Conservation (phyloP, 805 yeast species). For the Blastobotrys parvus region DNA sequence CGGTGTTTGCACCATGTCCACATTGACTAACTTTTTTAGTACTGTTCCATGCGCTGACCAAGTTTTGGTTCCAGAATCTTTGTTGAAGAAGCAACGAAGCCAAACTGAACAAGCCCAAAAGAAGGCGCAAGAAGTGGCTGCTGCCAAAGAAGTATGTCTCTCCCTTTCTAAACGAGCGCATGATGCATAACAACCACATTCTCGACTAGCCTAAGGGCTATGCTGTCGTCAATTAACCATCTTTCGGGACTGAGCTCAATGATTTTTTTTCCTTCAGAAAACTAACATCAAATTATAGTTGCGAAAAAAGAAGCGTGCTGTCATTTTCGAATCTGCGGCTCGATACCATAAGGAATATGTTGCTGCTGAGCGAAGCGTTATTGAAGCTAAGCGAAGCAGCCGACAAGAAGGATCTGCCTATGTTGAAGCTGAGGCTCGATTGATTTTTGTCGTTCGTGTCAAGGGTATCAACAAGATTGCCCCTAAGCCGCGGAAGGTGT, state of each 20-base stretch:
- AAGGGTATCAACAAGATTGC: conserved; percentile 95
- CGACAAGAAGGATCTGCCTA: conserved; percentile 90
- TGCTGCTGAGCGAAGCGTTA: conserved; percentile 80
- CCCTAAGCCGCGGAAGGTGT: conserved; percentile 76
- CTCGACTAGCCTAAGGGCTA: conserved; percentile 59
- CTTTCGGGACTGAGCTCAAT: conserved; percentile 70
- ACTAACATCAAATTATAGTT: conserved; percentile 2
- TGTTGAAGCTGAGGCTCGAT: conserved; percentile 87
- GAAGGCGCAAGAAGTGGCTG: conserved; percentile 22
- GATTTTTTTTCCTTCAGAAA: not conserved
- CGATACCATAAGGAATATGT: conserved; percentile 91
- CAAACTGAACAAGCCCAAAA: conserved; percentile 39
- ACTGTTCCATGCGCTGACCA: conserved; percentile 30
- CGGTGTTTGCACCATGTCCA: not conserved
- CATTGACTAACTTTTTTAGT: conserved; percentile 34
- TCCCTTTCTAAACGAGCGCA: not conserved
- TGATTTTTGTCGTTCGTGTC: conserved; percentile 94
- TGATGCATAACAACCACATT: conserved; percentile 43
- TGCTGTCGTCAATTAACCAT: conserved; percentile 74
- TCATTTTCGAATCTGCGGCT: conserved; percentile 87
- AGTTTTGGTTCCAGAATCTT: conserved; percentile 43
- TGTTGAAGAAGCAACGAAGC: conserved; percentile 49
- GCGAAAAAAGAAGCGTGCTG: conserved; percentile 30
- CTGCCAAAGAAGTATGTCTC: conserved; percentile 6
- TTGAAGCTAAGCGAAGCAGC: conserved; percentile 83